A percentile compares a stretch with the other conserved stretches of the same genome.
phyloP scores from a whole-genome alignment of 1,139 yeast species.

The Arxiozyma heterogenica region DNA sequence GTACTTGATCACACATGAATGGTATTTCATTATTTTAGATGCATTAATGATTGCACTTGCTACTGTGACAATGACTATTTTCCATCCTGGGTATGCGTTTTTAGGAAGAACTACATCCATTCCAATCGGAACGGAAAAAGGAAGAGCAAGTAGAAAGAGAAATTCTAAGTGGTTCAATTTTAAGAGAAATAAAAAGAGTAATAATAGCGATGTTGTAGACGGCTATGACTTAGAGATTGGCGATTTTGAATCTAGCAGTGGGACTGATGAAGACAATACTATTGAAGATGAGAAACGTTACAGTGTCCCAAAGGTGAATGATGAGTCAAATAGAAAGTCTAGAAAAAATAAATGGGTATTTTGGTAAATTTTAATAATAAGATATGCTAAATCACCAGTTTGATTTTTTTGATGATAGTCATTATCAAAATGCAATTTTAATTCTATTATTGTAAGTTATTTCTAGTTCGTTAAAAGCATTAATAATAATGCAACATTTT shows the following conservation, averaged over 20 bases:
- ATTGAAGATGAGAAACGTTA: neutral
- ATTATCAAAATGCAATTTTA: too few species aligned
- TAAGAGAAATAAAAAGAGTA: neutral
- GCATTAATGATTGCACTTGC: conserved; percentile 57
- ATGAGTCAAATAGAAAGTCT: neutral
- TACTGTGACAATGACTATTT: conserved; percentile 39
- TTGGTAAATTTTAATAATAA: neutral
- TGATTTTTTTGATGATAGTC: neutral
- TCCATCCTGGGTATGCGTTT: conserved; percentile 61
- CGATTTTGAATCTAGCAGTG: neutral
- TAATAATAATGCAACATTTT: too few species aligned
- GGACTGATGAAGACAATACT: neutral
- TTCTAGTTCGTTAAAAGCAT: neutral
- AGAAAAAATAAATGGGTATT: neutral
- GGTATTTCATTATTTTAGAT: conserved; percentile 67
- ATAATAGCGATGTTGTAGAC: neutral
- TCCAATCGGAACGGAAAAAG: conserved; percentile 15
- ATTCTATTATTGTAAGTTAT: too few species aligned
- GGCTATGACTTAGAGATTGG: conserved; percentile 1
- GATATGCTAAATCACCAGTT: neutral
- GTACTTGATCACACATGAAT: conserved; percentile 58
- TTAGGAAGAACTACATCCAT: conserved; percentile 19
- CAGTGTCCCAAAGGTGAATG: neutral
- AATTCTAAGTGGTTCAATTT: neutral
- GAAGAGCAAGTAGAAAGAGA: neutral